Base-by-base conservation (phyloP, 352 stramenopile species). In the Phytophthora megakarya region DNA sequence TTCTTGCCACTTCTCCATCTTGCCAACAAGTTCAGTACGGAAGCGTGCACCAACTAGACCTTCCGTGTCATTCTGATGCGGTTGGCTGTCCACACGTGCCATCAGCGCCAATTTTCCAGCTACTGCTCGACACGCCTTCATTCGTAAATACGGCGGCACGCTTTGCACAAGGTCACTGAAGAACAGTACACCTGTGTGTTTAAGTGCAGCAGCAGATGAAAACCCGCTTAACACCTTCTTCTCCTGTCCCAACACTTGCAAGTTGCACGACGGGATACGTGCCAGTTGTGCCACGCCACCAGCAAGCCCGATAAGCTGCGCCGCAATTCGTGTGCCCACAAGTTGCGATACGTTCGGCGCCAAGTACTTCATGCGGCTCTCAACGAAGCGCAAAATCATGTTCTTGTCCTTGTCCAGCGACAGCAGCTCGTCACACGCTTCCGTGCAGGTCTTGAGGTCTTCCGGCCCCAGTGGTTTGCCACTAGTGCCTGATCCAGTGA, bases 1-100 rank as follows among this genome's bases (percentile, higher is more conserved):
- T 63, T 99, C 96, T 64, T 99, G 90, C 90, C 90, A 98, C 63
- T 99, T 99, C 53, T 92, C 84, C 73, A 99, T 97, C 71, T 99
- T 99, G 0, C 77, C 72, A 26, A 95, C 61, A n/a, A 99, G 83
- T 26, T 98, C 89, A 5, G 82, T 76, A 23, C 87, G 82, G 63
- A 98, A 98, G 42, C 84, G 78, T 16, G 82, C 66, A 26, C 97
- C 97, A 1, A 86, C 79, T 13, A 76, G 56, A 15, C 79, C 83
- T 39, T 91, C 72, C 7, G 61, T 76, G 26, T 90, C 83, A n/a
- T 78, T 85, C 33, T 80, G 70, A 60, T 93, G 76, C 18, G 93
- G 92, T 35, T 94, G 80, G 63, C 94, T 96, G 73, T 99, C 97
- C 11, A 98, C 89, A 6, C 97, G 88, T 21, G 90, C 95, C 59